Conservation (phyloP, 441 rosid genomes). For the Gossypium davidsonii region DNA sequence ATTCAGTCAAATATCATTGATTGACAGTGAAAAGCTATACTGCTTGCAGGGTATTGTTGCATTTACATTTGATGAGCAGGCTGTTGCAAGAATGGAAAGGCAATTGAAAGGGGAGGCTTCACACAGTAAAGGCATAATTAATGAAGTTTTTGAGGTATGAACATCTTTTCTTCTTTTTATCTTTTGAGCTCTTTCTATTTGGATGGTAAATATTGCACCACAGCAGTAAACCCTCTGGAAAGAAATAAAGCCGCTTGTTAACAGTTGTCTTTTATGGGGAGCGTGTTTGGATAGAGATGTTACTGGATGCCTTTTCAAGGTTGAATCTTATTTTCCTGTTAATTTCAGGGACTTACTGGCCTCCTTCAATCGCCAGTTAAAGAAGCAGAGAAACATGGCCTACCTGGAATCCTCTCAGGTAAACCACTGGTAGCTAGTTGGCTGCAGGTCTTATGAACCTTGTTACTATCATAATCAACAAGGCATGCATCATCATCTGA, state of each 20-base stretch:
- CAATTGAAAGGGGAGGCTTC: slow-evolving; percentile 67
- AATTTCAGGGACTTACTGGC: slow-evolving; percentile 83
- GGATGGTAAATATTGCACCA: background rate
- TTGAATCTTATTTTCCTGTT: slow-evolving; percentile 14
- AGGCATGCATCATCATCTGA: background rate
- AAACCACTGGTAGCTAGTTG: slow-evolving; percentile 11
- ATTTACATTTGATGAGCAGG: slow-evolving; percentile 86
- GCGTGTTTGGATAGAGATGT: background rate
- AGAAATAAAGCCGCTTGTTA: background rate
- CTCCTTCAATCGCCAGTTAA: slow-evolving; percentile 89
- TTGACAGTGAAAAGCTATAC: slow-evolving; percentile 12
- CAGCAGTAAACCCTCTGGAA: background rate
- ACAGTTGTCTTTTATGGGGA: background rate
- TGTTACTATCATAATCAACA: background rate
- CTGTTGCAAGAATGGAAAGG: slow-evolving; percentile 76
- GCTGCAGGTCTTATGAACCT: background rate
- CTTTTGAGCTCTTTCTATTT: background rate
- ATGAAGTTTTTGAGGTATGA: slow-evolving; percentile 88
- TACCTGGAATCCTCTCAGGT: slow-evolving; percentile 97
- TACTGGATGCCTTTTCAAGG: background rate
- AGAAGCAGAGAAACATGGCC: slow-evolving; percentile 91
- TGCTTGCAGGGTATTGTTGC: slow-evolving; percentile 83
- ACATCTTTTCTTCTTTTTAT: slow-evolving; percentile 7
- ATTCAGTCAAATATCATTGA: slow-evolving; percentile 11
- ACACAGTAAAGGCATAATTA: slow-evolving; percentile 86